Percentiles rank a stretch among this genome's conserved stretches.
Conservation (phyloP, 148 eudicot species). For the Rhododendron mucronatum region DNA sequence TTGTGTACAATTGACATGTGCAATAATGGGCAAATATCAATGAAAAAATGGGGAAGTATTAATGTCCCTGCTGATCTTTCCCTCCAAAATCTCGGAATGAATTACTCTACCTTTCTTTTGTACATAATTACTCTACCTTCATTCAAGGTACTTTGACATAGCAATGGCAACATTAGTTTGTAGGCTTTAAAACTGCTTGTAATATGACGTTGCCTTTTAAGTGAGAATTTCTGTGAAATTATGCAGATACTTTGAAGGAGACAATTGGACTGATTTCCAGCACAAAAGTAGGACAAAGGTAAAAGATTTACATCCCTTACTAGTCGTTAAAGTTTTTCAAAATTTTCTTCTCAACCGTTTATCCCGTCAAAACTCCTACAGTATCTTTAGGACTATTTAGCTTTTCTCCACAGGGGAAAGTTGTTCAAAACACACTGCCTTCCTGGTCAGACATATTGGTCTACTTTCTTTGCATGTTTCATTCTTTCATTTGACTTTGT, state of each 20-base stretch:
- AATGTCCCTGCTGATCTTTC: neutral
- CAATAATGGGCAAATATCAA: neutral
- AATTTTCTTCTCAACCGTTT: neutral
- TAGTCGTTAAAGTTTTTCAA: neutral
- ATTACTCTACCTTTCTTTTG: neutral
- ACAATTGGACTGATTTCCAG: neutral
- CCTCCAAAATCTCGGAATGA: neutral
- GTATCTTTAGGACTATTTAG: neutral
- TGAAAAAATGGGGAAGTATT: neutral
- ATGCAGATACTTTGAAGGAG: constrained; percentile 6
- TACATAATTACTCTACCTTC: no score
- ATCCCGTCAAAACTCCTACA: neutral
- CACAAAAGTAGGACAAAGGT: constrained; percentile 5
- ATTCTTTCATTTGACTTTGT: neutral
- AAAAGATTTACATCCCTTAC: constrained; percentile 2
- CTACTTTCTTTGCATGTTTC: neutral
- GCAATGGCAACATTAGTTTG: neutral
- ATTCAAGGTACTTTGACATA: neutral
- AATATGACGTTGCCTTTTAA: neutral
- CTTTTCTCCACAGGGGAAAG: neutral
- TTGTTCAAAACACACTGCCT: constrained; percentile 6
- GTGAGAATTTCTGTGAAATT: neutral
- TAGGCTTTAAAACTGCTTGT: neutral
- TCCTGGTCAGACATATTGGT: neutral
- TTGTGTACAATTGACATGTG: neutral